Evolutionary conservation across 495 filamentous ascomycete genomes (phyloP).

Genomic region (Gamarada debralockiae): DNA sequence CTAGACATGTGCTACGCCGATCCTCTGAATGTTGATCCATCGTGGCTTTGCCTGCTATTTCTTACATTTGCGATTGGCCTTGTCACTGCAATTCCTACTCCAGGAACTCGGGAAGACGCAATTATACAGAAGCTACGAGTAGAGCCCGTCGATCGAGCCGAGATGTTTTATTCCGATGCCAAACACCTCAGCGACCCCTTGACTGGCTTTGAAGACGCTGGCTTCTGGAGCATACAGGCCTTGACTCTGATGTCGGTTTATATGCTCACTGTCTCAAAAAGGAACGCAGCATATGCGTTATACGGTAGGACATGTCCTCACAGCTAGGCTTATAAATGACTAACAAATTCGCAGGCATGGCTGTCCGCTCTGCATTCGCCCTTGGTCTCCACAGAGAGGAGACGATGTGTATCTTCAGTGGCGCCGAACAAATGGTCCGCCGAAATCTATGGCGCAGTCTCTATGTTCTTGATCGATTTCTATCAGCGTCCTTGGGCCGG

Average conservation of each 20-base stretch:
- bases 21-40: constrained; percentile 42
- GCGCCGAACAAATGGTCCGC: constrained; percentile 39
- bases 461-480: constrained; percentile 58
- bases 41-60: constrained; percentile 40
- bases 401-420: constrained; percentile 47
- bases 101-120: constrained; percentile 40
- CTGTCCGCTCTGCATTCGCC: constrained; percentile 55
- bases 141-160: constrained; percentile 35
- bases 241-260: constrained; percentile 58
- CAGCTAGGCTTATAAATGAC: neutral
- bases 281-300: constrained; percentile 58
- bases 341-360: constrained; percentile 47
- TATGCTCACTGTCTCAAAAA: constrained; percentile 50
- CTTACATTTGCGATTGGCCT: constrained; percentile 58
- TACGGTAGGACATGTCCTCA: constrained; percentile 36
- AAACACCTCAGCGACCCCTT: constrained; percentile 49
- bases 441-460: constrained; percentile 57
- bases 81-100: constrained; percentile 47
- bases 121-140: constrained; percentile 47
- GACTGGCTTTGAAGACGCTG: constrained; percentile 56
- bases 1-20: constrained; percentile 50
- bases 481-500: constrained; percentile 54
- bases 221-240: constrained; percentile 61
- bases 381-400: constrained; percentile 60
- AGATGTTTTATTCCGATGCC: constrained; percentile 56